Evolutionary conservation across 1,284 basidiomycete genomes (phyloP), one percentile per base, ranked within the genome.

Genomic region (Naganishia cerealis): DNA sequence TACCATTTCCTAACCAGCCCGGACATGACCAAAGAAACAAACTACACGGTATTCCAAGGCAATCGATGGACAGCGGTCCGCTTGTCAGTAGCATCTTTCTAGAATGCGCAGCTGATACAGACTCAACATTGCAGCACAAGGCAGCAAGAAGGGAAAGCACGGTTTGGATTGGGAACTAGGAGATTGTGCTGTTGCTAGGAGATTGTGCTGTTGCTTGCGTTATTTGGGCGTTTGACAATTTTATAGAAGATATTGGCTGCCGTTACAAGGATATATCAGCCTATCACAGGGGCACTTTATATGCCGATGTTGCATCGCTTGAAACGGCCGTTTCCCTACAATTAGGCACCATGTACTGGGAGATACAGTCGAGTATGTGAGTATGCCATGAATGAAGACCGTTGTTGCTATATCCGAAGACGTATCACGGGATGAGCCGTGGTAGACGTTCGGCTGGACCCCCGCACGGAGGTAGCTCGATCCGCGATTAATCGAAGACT

Each of bases 401-500:
- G 21, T 21, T 24, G 46, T 21, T 15, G 46, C n/a, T 50, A 50
- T 50, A 50, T 50, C n/a, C 46, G 46, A 24, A 50, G n/a, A 8
- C 46, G 21, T 13, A 50, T 50, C n/a, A 24, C 46, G n/a, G 8
- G 9, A 13, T 50, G 29, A 33, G 29, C 21, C 21, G n/a, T 24
- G 46, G 46, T 9, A 7, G 15, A 24, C 9, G 21, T 24, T 18
- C 43, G 21, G n/a, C 46, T 13, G 46, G 46, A 50, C 29, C 29
- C 29, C 46, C 21, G n/a, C 21, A 9, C 8, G 3, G 1, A 7
- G 46, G 24, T 50, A n/a, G 8, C n/a, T 9, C 6, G 46, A 9
- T 38, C 0, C 3, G 13, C 38, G 50, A 6, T 40, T 42, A 63
- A 33, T 63, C 61, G 38, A 63, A 63, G 50, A 63, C 61, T 63